These are phyloP conservation scores for Pseudonitzschia multistriata DNA, from an alignment of 108 stramenopile species.

Conservation along the genomic window DNA sequence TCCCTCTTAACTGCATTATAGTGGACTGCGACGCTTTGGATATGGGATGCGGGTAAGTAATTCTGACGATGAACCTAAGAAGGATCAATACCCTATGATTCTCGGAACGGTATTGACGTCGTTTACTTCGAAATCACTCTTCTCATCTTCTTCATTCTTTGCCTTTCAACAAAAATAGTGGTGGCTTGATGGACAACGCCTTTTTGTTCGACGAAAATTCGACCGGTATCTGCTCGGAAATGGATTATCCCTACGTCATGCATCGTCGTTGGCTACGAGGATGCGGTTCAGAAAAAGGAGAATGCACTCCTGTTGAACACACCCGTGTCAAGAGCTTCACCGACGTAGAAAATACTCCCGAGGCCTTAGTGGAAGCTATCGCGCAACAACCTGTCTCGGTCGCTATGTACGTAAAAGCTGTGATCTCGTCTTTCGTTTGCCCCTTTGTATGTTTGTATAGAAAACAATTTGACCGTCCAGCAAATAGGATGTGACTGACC, in stretches of 20 bases:
- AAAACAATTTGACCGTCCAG: too few relatives aligned
- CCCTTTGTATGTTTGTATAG: too few relatives aligned
- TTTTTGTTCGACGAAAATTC: conserved; percentile 72
- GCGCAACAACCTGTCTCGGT: conserved; percentile 63
- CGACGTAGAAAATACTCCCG: conserved; percentile 61
- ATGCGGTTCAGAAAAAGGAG: conserved; percentile 33
- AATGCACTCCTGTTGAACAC: conserved; percentile 51
- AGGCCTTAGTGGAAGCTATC: conserved; percentile 58
- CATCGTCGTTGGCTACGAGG: conserved; percentile 43
- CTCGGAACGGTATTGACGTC: too few relatives aligned
- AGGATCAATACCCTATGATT: not conserved
- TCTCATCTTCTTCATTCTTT: not conserved
- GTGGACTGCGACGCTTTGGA: conserved; percentile 79
- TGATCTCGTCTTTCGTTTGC: too few relatives aligned
- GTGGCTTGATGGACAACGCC: conserved; percentile 76
- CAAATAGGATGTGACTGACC: too few relatives aligned
- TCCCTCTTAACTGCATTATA: not conserved
- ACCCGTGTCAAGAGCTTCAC: conserved; percentile 64
- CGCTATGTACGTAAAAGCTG: conserved; percentile 38
- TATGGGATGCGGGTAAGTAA: conserved; percentile 59
- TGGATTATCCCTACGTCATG: conserved; percentile 80
- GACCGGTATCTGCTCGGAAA: conserved; percentile 78
- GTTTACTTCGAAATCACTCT: too few relatives aligned
- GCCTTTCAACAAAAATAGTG: not conserved
- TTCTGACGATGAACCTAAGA: conserved; percentile 74